Conservation (phyloP, 2,329 filamentous ascomycete species). For the Colletotrichum graminicola region DNA sequence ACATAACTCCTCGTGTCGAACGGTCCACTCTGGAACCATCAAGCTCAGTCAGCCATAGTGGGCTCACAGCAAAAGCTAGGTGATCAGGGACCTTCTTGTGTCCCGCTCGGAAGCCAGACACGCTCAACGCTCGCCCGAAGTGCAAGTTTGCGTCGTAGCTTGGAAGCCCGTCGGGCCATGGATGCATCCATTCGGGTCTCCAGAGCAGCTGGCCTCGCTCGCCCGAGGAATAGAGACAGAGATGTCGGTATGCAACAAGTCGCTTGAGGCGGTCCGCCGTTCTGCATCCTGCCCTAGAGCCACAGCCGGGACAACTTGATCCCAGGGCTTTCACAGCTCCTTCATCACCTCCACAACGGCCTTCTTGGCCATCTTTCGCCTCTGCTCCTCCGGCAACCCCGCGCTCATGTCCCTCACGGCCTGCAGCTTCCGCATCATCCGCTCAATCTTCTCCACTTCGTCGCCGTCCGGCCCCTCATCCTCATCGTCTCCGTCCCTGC, state of each 20-base stretch:
- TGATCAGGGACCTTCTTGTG: background rate
- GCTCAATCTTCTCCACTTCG: slow-evolving; percentile 70
- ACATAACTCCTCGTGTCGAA: background rate
- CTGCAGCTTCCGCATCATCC: slow-evolving; percentile 74
- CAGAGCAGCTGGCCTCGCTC: background rate
- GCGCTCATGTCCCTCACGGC: slow-evolving; percentile 71
- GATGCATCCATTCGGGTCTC: background rate
- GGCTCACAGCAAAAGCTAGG: too few species aligned
- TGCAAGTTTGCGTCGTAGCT: background rate
- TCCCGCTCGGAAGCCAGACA: background rate
- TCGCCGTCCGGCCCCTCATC: slow-evolving; percentile 57
- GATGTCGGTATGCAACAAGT: too few species aligned
- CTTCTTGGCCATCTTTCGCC: slow-evolving; percentile 70
- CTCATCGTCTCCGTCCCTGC: slow-evolving; percentile 43
- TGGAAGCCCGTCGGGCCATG: background rate
- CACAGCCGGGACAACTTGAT: too few species aligned
- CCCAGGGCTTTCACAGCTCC: slow-evolving; percentile 56
- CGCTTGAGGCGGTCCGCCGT: background rate
- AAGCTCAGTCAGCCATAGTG: background rate
- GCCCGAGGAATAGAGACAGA: background rate
- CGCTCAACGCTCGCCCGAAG: background rate
- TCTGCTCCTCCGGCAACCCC: slow-evolving; percentile 70
- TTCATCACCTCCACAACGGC: slow-evolving; percentile 76
- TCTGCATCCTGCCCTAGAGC: background rate
- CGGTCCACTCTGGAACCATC: background rate